Evolutionary conservation across 179 eudicot species (phyloP).

Genomic region (Pouteria campechiana): DNA sequence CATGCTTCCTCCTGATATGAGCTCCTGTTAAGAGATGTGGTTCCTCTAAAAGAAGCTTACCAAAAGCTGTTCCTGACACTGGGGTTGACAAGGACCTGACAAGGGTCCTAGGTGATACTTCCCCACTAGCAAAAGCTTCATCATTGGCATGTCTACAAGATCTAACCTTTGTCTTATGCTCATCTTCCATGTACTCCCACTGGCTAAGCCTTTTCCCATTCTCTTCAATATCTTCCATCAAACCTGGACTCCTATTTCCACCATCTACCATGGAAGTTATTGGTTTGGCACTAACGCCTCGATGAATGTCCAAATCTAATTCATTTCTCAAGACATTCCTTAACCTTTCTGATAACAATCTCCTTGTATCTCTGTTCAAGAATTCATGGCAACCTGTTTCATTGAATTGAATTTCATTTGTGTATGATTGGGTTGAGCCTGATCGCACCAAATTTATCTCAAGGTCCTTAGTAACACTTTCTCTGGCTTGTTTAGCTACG

Average conservation of each 20-base stretch:
- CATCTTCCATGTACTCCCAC: constrained; percentile 23
- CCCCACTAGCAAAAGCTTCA: constrained; percentile 17
- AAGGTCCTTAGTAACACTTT: constrained; percentile 31
- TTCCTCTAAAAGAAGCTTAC: constrained; percentile 90
- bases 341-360: constrained; percentile 50
- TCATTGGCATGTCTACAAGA: constrained; percentile 40
- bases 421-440: constrained; percentile 64
- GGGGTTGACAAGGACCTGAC: constrained; percentile 90
- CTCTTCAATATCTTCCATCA: constrained; percentile 28
- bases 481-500: constrained; percentile 42
- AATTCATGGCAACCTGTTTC: constrained; percentile 61
- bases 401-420: constrained; percentile 37
- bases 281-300: constrained; percentile 16
- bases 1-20: constrained; percentile 84
- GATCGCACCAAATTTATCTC: constrained; percentile 53
- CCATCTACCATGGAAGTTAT: constrained; percentile 22
- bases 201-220: constrained; percentile 19
- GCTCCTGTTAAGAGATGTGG: constrained; percentile 63
- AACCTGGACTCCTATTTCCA: constrained; percentile 25
- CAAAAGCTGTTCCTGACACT: constrained; percentile 71
- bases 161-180: constrained; percentile 26
- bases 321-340: constrained; percentile 49
- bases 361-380: constrained; percentile 39
- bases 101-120: constrained; percentile 60
- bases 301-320: constrained; percentile 9